Evolutionary conservation across 805 yeast species (phyloP), one percentile per base, ranked within the genome.

Genomic region (Metschnikowia amazonensis): DNA sequence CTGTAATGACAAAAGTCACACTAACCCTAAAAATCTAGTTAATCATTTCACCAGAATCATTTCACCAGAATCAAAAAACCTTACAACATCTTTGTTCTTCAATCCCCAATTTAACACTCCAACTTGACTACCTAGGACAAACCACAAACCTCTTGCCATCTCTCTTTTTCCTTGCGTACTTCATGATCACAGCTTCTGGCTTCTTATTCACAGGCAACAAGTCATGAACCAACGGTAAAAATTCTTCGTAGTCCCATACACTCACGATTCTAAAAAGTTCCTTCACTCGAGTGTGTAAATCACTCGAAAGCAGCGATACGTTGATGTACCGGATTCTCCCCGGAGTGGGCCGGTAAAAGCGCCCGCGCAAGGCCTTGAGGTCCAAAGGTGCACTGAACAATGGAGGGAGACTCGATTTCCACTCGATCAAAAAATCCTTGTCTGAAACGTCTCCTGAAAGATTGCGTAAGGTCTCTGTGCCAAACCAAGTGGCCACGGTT

Each of bases 381-480:
- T 81, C 83, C 13, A 86, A 68, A 16, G 82, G 76, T 34, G 83
- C 76, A 40, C 76, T 80, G 66, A 80, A 75, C 61, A 79, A 75
- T 7, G 80, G 75, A 2, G 94, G 90, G 34, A 86, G 70, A 5
- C 74, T 66, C 1, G 81, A 69, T 54, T 81, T 79, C 81, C 90
- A 79, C 43, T 76, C 74, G 40, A 85, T 72, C 48, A 82, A 56
- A 56, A 89, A 79, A 47, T 84, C 88, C 33, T 78, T 77, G 0
- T 52, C 52, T 13, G 54, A 45, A 5, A 49, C 38, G 2, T 54
- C 43, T 6, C 28, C 38, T 5, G 53, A 43, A 32, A 48, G 24
- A 10, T 44, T 47, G 32, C 48, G 49, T 43, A 87, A 65, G 0
- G 81, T 66, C 42, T 74, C 68, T 2, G 77, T 57, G 0, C 95